Percentiles rank a stretch among this genome's conserved stretches.
Evolutionary conservation across 192 early-diverging fungal species (phyloP).

Genomic region (Linnemannia exigua): DNA sequence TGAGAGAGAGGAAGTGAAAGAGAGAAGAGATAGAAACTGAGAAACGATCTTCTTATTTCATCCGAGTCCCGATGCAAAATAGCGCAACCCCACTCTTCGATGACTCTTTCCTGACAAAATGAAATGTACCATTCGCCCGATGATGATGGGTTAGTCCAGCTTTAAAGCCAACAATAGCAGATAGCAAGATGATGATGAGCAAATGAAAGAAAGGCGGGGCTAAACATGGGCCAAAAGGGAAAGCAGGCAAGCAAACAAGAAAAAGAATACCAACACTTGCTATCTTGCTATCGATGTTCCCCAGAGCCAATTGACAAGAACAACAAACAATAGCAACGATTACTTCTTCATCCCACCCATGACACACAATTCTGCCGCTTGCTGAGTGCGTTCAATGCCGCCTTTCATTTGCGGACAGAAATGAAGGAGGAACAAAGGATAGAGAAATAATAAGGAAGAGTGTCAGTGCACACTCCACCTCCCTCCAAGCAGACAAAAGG

Average conservation of each 20-base stretch:
- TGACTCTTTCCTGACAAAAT: background rate
- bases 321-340: too few species aligned
- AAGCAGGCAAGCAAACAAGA: background rate
- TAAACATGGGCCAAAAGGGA: background rate
- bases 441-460: background rate
- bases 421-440: background rate
- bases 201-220: background rate
- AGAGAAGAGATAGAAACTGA: constrained; percentile 6
- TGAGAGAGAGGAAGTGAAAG: background rate
- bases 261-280: background rate
- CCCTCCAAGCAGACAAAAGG: too few species aligned
- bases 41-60: constrained; percentile 4
- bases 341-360: too few species aligned
- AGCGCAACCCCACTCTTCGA: background rate
- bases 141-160: too few species aligned
- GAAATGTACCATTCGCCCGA: background rate
- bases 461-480: constrained; percentile 12
- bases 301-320: background rate
- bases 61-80: background rate
- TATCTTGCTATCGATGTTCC: background rate
- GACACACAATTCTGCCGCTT: constrained; percentile 5
- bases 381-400: background rate
- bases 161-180: background rate
- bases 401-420: background rate
- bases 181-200: background rate